Conservation (phyloP, 2,329 filamentous ascomycete genomes). For the Ophiosphaerella korrae region DNA sequence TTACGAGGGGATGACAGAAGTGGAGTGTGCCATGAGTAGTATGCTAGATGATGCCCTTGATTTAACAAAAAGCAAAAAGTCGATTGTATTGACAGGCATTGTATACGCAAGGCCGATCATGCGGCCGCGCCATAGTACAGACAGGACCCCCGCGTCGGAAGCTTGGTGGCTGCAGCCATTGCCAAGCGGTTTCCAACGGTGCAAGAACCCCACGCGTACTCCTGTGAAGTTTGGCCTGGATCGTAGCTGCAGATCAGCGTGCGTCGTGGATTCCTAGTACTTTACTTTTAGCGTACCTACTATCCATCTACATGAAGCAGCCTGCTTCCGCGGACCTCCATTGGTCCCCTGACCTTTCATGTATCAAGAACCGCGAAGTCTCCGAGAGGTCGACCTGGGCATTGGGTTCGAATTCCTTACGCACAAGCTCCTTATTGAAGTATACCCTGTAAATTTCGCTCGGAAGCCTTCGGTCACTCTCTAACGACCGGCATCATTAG, state of each 20-base stretch:
- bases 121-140: slow-evolving; percentile 12
- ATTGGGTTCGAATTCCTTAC: slow-evolving; percentile 17
- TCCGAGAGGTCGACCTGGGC: slow-evolving; percentile 17
- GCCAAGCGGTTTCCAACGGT: slow-evolving; percentile 28
- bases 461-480: slow-evolving; percentile 18
- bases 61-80: slow-evolving; percentile 1
- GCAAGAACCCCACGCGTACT: slow-evolving; percentile 31
- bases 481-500: slow-evolving; percentile 21
- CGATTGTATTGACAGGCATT: slow-evolving; percentile 9
- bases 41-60: slow-evolving; percentile 1
- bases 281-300: slow-evolving; percentile 25
- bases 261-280: slow-evolving; percentile 26
- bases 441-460: slow-evolving; percentile 20
- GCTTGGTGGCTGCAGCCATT: slow-evolving; percentile 25
- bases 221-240: slow-evolving; percentile 30
- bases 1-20: slow-evolving; percentile 2
- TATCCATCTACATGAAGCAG: slow-evolving; percentile 25
- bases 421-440: slow-evolving; percentile 34
- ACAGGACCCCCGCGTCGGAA: slow-evolving; percentile 15
- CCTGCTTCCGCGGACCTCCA: slow-evolving; percentile 19
- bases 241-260: slow-evolving; percentile 40
- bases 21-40: slow-evolving; percentile 7
- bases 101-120: slow-evolving; percentile 21
- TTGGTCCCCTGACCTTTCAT: slow-evolving; percentile 12
- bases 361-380: slow-evolving; percentile 3